These are phyloP conservation scores for Pleomassaria siparia DNA, from an alignment of 2,329 filamentous ascomycete species.

Conservation along the genomic window DNA sequence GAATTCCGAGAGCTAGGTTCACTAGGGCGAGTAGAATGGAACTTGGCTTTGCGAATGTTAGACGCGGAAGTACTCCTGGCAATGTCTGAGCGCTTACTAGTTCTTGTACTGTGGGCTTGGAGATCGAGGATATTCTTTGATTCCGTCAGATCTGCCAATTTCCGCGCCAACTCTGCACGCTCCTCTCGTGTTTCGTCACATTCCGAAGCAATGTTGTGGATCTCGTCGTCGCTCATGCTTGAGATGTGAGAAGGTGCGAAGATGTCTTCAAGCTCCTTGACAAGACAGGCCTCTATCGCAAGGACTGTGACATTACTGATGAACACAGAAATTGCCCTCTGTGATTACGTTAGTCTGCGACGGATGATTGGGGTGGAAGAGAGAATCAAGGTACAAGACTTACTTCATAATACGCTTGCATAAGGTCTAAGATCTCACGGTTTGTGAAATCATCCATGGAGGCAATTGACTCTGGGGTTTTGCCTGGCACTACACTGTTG, in stretches of 20 bases:
- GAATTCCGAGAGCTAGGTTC: not conserved
- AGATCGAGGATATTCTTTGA: slow-evolving; percentile 18
- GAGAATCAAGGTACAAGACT: not conserved
- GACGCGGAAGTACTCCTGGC: not conserved
- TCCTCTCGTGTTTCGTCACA: slow-evolving; percentile 19
- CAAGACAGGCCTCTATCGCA: slow-evolving; percentile 28
- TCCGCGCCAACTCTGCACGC: slow-evolving; percentile 15
- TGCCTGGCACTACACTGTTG: not conserved
- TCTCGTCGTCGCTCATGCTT: slow-evolving; percentile 22
- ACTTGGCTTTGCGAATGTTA: not conserved
- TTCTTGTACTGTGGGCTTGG: slow-evolving; percentile 10
- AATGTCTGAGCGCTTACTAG: not conserved
- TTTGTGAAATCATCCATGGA: slow-evolving; percentile 26
- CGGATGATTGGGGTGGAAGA: not conserved
- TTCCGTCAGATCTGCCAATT: slow-evolving; percentile 13
- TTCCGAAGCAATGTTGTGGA: slow-evolving; percentile 27
- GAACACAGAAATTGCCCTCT: slow-evolving; percentile 28
- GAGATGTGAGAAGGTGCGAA: slow-evolving; percentile 21
- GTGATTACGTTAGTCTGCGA: slow-evolving; percentile 6
- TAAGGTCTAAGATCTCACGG: slow-evolving; percentile 27
- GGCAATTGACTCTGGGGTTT: slow-evolving; percentile 16
- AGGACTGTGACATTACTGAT: slow-evolving; percentile 30
- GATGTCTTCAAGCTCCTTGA: slow-evolving; percentile 20
- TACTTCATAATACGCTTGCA: slow-evolving; percentile 32
- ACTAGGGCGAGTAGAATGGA: not conserved